phyloP scores from a whole-genome alignment of 2,329 filamentous ascomycete genomes.

The Fusarium nelsonii region DNA sequence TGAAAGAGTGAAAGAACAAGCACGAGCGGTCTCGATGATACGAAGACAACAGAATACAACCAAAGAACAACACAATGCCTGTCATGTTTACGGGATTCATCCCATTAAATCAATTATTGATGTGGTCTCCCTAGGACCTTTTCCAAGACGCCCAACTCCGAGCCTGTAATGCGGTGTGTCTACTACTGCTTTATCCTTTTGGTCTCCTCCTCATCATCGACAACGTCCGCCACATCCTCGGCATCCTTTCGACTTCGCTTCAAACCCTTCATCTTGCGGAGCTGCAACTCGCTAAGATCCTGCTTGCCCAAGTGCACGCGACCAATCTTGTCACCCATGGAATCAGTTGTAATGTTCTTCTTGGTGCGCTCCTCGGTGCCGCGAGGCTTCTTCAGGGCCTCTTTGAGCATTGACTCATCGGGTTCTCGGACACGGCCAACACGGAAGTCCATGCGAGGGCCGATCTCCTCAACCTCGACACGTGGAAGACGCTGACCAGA shows the following conservation, averaged over 20 bases:
- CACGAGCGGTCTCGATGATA: background rate
- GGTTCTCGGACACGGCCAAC: constrained; percentile 84
- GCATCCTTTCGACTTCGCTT: constrained; percentile 80
- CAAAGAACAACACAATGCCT: constrained; percentile 1
- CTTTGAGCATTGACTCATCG: constrained; percentile 84
- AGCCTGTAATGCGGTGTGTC: constrained; percentile 38
- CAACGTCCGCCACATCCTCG: constrained; percentile 62
- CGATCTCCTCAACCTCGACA: constrained; percentile 95
- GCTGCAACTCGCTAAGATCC: constrained; percentile 88
- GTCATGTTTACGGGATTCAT: constrained; percentile 18
- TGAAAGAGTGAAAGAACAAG: background rate
- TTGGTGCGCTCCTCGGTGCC: constrained; percentile 81
- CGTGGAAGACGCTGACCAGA: constrained; percentile 88
- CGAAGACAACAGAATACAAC: background rate
- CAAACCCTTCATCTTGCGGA: constrained; percentile 98
- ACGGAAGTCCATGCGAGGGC: constrained; percentile 91
- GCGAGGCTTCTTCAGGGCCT: constrained; percentile 88
- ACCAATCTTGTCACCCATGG: constrained; percentile 96
- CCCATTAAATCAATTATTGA: constrained; percentile 49
- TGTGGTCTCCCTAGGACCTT: constrained; percentile 45
- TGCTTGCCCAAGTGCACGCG: constrained; percentile 92
- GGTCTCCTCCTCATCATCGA: constrained; percentile 55
- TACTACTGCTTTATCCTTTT: constrained; percentile 54
- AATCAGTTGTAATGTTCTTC: constrained; percentile 95
- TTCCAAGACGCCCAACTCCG: constrained; percentile 53